phyloP scores from a whole-genome alignment of 371 early-diverging fungal genomes.

The Mucor irregularis region DNA sequence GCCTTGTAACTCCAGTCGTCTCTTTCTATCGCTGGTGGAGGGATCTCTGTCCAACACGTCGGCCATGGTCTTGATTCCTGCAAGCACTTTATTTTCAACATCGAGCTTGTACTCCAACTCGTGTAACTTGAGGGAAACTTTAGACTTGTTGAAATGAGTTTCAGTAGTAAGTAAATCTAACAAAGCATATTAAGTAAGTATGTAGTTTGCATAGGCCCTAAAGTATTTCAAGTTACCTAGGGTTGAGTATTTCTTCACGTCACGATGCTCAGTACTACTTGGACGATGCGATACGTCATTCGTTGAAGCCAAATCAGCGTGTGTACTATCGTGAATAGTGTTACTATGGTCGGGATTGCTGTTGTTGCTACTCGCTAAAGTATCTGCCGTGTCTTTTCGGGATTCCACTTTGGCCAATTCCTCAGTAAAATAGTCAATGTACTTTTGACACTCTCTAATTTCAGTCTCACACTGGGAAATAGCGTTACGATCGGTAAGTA shows the following conservation, averaged over 20 bases:
- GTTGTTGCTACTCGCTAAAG: background rate
- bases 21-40: slow-evolving; percentile 52
- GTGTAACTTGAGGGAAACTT: slow-evolving; percentile 83
- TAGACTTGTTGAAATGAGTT: slow-evolving; percentile 78
- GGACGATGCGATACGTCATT: slow-evolving; percentile 23
- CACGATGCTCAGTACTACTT: slow-evolving; percentile 16
- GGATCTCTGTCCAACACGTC: slow-evolving; percentile 48
- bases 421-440: slow-evolving; percentile 78
- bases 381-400: slow-evolving; percentile 2
- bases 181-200: background rate
- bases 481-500: slow-evolving; percentile 68
- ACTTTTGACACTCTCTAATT: slow-evolving; percentile 77
- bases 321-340: background rate
- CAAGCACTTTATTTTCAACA: slow-evolving; percentile 86
- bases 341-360: background rate
- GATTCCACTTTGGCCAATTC: slow-evolving; percentile 51
- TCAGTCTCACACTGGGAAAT: slow-evolving; percentile 78
- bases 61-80: slow-evolving; percentile 69
- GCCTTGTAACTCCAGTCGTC: slow-evolving; percentile 62
- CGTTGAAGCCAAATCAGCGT: no score
- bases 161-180: slow-evolving; percentile 72
- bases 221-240: slow-evolving; percentile 29
- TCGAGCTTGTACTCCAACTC: slow-evolving; percentile 88
- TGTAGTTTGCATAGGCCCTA: background rate
- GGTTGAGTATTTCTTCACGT: slow-evolving; percentile 41